phyloP scores from a whole-genome alignment of 441 rosid species.

The Syzygium malaccense region DNA sequence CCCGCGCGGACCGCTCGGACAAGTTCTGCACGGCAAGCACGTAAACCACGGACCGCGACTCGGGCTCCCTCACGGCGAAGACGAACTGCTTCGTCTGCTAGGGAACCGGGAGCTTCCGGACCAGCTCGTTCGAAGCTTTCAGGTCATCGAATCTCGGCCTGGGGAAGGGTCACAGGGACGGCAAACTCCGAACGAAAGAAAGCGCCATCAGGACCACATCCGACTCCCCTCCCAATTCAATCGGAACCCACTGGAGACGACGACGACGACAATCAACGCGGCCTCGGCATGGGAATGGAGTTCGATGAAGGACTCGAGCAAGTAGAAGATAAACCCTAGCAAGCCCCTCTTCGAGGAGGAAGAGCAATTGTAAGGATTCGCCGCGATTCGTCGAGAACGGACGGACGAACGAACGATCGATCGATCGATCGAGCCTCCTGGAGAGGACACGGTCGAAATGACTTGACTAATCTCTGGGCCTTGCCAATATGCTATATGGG shows the following conservation, averaged over 20 bases:
- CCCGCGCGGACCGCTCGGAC: conserved; percentile 68
- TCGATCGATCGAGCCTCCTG: no score
- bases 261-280: background rate
- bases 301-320: background rate
- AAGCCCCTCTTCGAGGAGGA: background rate
- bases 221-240: background rate
- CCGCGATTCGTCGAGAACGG: no score
- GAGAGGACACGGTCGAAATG: background rate
- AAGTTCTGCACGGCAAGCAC: conserved; percentile 62
- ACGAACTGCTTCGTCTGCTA: conserved; percentile 63
- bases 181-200: conserved; percentile 21
- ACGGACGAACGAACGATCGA: no score
- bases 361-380: background rate
- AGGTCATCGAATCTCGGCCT: conserved; percentile 40
- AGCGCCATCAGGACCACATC: background rate
- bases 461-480: background rate
- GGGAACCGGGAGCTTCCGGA: conserved; percentile 50
- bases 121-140: conserved; percentile 46
- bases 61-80: conserved; percentile 50
- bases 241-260: no score
- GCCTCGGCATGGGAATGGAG: background rate
- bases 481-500: background rate
- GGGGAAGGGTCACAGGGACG: conserved; percentile 72
- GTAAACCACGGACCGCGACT: conserved; percentile 60
- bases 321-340: background rate